phyloP scores from a whole-genome alignment of 2,329 filamentous ascomycete genomes.

The Epicoccum sorghinum region DNA sequence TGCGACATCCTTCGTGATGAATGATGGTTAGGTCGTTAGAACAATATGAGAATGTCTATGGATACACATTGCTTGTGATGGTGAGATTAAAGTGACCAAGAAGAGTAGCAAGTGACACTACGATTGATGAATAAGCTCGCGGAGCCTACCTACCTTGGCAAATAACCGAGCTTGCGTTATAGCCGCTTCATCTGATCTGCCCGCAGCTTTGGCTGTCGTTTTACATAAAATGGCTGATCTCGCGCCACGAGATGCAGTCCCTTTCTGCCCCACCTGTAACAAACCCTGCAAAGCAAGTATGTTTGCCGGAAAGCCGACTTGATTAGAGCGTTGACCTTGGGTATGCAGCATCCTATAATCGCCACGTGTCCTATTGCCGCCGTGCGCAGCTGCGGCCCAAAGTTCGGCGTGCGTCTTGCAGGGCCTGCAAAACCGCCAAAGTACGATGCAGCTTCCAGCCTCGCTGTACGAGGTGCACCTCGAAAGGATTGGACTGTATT shows the following conservation, averaged over 20 bases:
- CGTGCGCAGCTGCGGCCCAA: neutral
- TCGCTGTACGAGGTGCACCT: neutral
- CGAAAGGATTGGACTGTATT: neutral
- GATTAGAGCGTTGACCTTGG: neutral
- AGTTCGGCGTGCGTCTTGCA: neutral
- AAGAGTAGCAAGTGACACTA: too few species aligned
- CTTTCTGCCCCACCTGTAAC: neutral
- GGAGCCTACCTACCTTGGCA: too few species aligned
- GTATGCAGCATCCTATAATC: neutral
- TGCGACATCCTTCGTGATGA: too few species aligned
- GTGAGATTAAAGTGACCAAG: too few species aligned
- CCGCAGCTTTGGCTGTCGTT: too few species aligned
- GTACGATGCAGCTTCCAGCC: neutral
- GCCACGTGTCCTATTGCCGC: neutral
- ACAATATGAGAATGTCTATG: too few species aligned
- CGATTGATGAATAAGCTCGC: too few species aligned
- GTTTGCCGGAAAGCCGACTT: neutral
- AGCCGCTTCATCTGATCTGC: too few species aligned
- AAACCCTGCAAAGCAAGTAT: neutral
- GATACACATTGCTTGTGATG: too few species aligned
- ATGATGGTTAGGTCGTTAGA: too few species aligned
- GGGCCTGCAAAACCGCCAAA: neutral
- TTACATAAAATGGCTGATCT: neutral
- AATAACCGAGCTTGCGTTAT: too few species aligned
- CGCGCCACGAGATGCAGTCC: neutral